A percentile compares a stretch with the other conserved stretches of the same genome.
Conservation (phyloP, 768 basidiomycete species). For the Suillus brevipes region DNA sequence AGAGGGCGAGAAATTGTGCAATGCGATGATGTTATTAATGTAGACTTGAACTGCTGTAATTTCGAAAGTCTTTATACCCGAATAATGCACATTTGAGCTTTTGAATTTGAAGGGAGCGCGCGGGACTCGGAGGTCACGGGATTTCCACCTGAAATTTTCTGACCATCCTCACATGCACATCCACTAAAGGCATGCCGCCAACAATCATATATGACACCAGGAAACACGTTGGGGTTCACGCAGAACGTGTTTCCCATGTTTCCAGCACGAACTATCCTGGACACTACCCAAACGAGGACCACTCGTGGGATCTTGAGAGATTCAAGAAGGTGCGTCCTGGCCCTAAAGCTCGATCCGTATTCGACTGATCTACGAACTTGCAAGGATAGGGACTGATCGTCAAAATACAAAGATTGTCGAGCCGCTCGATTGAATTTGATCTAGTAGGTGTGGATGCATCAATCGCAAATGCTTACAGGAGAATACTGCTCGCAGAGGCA, state of each 20-base stretch:
- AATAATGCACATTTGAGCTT: not conserved
- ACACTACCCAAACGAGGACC: slow-evolving; percentile 80
- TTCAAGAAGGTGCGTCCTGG: slow-evolving; percentile 68
- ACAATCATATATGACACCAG: slow-evolving; percentile 36
- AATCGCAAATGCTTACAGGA: slow-evolving; percentile 90
- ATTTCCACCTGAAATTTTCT: not conserved
- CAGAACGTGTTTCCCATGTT: slow-evolving; percentile 75
- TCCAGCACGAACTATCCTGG: slow-evolving; percentile 92
- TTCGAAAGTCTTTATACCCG: not conserved
- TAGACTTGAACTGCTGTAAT: not conserved
- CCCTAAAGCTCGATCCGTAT: slow-evolving; percentile 4
- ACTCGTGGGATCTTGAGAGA: slow-evolving; percentile 75
- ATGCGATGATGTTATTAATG: not conserved
- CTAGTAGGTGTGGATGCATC: slow-evolving; percentile 94
- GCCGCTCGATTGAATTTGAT: slow-evolving; percentile 90
- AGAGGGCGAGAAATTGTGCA: not conserved
- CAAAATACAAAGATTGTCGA: slow-evolving; percentile 75
- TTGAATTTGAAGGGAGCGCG: no score
- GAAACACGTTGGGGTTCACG: slow-evolving; percentile 64
- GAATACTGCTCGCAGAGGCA: slow-evolving; percentile 94
- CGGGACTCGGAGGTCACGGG: not conserved
- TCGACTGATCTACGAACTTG: slow-evolving; percentile 12
- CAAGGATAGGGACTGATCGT: slow-evolving; percentile 68
- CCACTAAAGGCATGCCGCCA: not conserved
- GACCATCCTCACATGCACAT: not conserved